Evolutionary conservation across 768 basidiomycete species (phyloP).

Genomic region (Boletus rufocinnamomeus): DNA sequence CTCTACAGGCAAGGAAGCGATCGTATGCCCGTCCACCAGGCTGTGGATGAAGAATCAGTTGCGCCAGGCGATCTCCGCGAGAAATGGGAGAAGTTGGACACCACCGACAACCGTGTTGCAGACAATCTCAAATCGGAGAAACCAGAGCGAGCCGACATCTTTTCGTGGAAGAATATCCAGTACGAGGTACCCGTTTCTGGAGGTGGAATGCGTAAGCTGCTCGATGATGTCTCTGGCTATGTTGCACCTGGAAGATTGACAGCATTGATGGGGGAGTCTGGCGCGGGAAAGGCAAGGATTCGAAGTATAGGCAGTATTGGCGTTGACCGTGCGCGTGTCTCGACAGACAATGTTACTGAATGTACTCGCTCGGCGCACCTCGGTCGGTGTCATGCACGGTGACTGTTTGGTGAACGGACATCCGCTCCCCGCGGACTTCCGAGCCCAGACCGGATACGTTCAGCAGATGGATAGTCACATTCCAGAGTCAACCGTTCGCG

Average conservation of each 20-base stretch:
- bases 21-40: not conserved
- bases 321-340: not conserved
- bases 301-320: not conserved
- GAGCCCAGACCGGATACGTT: constrained; percentile 51
- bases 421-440: constrained; percentile 55
- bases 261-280: constrained; percentile 50
- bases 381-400: constrained; percentile 50
- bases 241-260: constrained; percentile 53
- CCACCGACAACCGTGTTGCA: too few species aligned
- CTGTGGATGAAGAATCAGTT: constrained; percentile 23
- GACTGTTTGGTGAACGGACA: constrained; percentile 59
- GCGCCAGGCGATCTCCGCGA: not conserved
- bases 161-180: constrained; percentile 74
- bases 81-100: not conserved
- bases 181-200: constrained; percentile 57
- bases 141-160: constrained; percentile 47
- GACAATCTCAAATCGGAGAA: constrained; percentile 16
- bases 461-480: constrained; percentile 87
- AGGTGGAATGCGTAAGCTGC: constrained; percentile 41
- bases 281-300: constrained; percentile 33
- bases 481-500: constrained; percentile 72
- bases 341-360: constrained; percentile 57
- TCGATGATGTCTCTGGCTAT: constrained; percentile 50
- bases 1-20: constrained; percentile 21
- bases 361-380: constrained; percentile 53